These are phyloP conservation scores for Discostella stelligeroides DNA, from an alignment of 108 stramenopile genomes.

Conservation along the genomic window DNA sequence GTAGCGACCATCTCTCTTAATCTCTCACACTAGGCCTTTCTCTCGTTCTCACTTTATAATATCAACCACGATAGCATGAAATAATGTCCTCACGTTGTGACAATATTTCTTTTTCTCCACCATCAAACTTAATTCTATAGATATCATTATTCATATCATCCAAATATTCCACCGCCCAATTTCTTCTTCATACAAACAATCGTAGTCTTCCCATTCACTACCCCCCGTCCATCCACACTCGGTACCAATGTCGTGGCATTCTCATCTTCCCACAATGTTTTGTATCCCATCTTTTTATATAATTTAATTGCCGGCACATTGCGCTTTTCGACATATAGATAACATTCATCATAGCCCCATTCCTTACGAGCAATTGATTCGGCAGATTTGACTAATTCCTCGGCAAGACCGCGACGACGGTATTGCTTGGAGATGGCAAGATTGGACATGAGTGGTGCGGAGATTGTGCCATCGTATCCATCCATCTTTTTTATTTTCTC, in stretches of 20 bases:
- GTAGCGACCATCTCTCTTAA: too few relatives aligned
- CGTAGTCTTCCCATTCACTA: conserved; percentile 54
- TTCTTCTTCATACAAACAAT: conserved; percentile 84
- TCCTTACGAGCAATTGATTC: conserved; percentile 65
- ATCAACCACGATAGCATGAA: too few relatives aligned
- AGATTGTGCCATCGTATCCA: conserved; percentile 22
- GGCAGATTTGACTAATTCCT: conserved; percentile 63
- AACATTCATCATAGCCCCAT: conserved; percentile 76
- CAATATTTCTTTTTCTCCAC: too few relatives aligned
- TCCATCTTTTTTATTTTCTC: conserved; percentile 42
- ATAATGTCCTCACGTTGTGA: too few relatives aligned
- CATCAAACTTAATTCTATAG: too few relatives aligned
- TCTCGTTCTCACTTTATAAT: too few relatives aligned
- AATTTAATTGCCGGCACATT: conserved; percentile 70
- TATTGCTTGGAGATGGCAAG: conserved; percentile 66
- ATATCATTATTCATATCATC: not conserved
- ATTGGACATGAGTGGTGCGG: conserved; percentile 77
- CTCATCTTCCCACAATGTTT: conserved; percentile 65
- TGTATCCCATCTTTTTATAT: conserved; percentile 81
- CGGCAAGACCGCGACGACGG: conserved; percentile 73
- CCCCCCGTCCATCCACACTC: conserved; percentile 57
- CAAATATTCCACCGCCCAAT: conserved; percentile 41
- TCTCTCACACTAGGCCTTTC: too few relatives aligned
- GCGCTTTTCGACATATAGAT: conserved; percentile 78
- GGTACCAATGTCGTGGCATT: conserved; percentile 75